phyloP scores from a whole-genome alignment of 2,329 filamentous ascomycete genomes.

The Penicillium rolfsii region DNA sequence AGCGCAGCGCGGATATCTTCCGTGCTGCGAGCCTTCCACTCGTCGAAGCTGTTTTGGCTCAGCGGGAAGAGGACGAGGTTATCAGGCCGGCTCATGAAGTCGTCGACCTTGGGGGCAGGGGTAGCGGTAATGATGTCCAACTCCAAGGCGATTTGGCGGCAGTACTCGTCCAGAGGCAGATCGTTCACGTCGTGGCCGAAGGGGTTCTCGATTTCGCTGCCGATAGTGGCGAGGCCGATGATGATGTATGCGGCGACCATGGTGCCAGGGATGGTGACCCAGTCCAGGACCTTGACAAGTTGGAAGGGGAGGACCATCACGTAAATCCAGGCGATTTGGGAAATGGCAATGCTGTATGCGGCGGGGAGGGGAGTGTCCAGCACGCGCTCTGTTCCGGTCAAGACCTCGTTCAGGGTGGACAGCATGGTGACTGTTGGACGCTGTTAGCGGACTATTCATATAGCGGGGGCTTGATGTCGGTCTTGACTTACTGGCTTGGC shows the following conservation, averaged over 20 bases:
- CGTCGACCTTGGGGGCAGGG: constrained; percentile 54
- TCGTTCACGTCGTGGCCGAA: constrained; percentile 86
- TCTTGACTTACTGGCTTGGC: constrained; percentile 40
- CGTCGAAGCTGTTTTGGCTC: constrained; percentile 51
- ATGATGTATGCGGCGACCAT: constrained; percentile 78
- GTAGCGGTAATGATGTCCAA: constrained; percentile 71
- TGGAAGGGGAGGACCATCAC: constrained; percentile 82
- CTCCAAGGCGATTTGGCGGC: constrained; percentile 72
- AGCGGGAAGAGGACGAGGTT: constrained; percentile 45
- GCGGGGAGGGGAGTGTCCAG: constrained; percentile 80
- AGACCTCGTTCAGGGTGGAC: constrained; percentile 69
- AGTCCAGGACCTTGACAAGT: constrained; percentile 64
- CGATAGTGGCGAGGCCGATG: constrained; percentile 74
- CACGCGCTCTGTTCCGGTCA: constrained; percentile 74
- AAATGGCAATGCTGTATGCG: constrained; percentile 81
- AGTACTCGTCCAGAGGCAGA: constrained; percentile 74
- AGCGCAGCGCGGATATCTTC: constrained; percentile 51
- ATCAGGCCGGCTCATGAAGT: constrained; percentile 51
- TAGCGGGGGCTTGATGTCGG: not conserved
- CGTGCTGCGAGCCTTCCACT: constrained; percentile 55
- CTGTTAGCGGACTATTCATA: not conserved
- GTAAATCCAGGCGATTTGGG: constrained; percentile 85
- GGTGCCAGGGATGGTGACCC: constrained; percentile 78
- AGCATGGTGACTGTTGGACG: constrained; percentile 58
- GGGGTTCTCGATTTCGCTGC: constrained; percentile 81